Evolutionary conservation across 2,329 filamentous ascomycete species (phyloP), one percentile per base, ranked within the genome.

Genomic region (Bertia moriformis): DNA sequence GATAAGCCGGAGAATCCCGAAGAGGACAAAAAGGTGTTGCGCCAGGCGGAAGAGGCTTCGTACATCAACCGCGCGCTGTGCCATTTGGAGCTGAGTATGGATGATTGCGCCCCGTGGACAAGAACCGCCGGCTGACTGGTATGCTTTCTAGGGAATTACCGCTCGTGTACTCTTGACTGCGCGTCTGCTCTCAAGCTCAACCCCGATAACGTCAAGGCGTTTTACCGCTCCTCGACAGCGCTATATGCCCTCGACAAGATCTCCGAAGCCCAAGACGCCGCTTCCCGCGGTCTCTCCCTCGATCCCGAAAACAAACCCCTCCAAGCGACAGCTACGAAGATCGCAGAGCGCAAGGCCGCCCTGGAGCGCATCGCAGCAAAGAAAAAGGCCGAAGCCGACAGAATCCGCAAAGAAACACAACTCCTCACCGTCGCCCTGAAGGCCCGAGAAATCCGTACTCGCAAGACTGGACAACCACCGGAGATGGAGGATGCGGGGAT

Each of bases 31-130:
- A 38, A 19, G n/a, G 40, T 33, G 2, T 63, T 65, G 43, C 69
- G 68, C 40, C 60, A 67, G 44, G 62, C 55, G 33, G 57, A 63
- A 44, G 65, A 78, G 51, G 67, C 71, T 3, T 74, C 70, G 42
- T 67, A 73, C 48, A 66, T 71, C 40, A 82, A 82, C 48, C 67
- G 76, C 27, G 76, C 77, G 3, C 59, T 78, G 40, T 79, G 74
- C 52, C 74, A 82, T 50, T 58, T 82, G 44, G 73, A 81, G 51
- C 60, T 80, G 51, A 73, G 75, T 35, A 35, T 12, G 32, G 10
- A n/a, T n/a, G n/a, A n/a, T n/a, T n/a, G n/a, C n/a, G n/a, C n/a
- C n/a, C n/a, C n/a, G n/a, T n/a, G n/a, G n/a, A n/a, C n/a, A n/a
- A n/a, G n/a, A n/a, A n/a, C n/a, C n/a, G n/a, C n/a, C n/a, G n/a